Evolutionary conservation across 352 stramenopile genomes (phyloP), one percentile per base, ranked within the genome.

Genomic region (Phytophthora crassamura): DNA sequence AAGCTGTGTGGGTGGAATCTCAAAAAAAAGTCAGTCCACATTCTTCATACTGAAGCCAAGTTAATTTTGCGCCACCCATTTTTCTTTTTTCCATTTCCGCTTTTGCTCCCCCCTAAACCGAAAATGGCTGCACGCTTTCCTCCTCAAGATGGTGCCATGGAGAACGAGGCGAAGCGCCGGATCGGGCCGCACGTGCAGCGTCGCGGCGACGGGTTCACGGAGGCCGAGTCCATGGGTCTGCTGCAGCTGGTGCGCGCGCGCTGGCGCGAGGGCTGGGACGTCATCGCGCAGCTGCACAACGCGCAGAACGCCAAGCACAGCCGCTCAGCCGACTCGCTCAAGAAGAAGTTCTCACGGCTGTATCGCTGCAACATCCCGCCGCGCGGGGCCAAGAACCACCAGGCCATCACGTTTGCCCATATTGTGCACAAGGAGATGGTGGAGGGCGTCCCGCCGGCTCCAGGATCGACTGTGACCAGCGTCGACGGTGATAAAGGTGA

Each of bases 271-370:
- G 74, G 72, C 8, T 82, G 74, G 74, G 74, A 82, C 36, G 59
- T 75, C 9, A 30, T 82, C 6, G 59, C 74, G 30, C 62, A 71
- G 59, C 41, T 67, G n/a, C 72, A 82, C 67, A 82, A 79, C 51
- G 28, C 59, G 35, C 69, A 76, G 33, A 70, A 75, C 16, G 62
- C 70, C 42, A 72, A 74, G 28, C 63, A 78, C 43, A 74, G 64
- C 50, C 74, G 74, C 34, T 75, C 74, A 15, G 67, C 67, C 43
- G 74, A 82, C 22, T 82, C 74, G 30, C 74, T 82, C 43, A 78
- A 78, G 48, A 78, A 78, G 52, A 82, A 82, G 56, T 82, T 79
- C 32, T 74, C 69, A 5, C 64, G 71, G 7, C 49, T 82, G 16
- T 76, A 78, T 39, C 71, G 74, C 28, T 51, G 59, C 7, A 74